phyloP scores from a whole-genome alignment of 257 asterid species.

The Capsicum chinense region DNA sequence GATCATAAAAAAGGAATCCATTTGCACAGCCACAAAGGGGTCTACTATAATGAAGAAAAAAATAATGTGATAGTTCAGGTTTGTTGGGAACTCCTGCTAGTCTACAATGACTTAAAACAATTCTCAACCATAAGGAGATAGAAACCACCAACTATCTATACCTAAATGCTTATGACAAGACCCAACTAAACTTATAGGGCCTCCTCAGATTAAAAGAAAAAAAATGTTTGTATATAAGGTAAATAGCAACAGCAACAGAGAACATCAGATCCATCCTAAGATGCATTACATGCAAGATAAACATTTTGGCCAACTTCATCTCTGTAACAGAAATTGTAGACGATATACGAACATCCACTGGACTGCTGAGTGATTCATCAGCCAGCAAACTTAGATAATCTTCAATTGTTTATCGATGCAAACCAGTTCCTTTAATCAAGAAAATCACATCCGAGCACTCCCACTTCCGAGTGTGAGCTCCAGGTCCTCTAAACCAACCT shows the following conservation, averaged over 20 bases:
- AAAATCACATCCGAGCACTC: conserved; percentile 22
- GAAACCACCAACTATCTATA: conserved; percentile 40
- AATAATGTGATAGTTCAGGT: background rate
- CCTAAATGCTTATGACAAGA: conserved; percentile 36
- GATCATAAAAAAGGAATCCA: conserved; percentile 17
- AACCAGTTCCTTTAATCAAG: conserved; percentile 7
- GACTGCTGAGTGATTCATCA: conserved; percentile 3
- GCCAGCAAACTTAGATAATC: background rate
- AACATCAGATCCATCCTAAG: conserved; percentile 5
- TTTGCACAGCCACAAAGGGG: background rate
- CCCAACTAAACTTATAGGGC: conserved; percentile 38
- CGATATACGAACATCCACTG: background rate
- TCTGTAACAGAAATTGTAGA: conserved; percentile 3
- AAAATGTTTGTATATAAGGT: conserved; percentile 21
- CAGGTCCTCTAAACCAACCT: conserved; percentile 68
- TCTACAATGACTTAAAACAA: conserved; percentile 32
- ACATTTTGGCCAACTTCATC: background rate
- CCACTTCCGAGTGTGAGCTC: conserved; percentile 75
- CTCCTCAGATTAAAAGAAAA: conserved; percentile 18
- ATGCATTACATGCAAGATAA: conserved; percentile 1
- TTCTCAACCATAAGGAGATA: conserved; percentile 28
- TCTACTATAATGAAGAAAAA: conserved; percentile 9
- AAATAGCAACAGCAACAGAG: conserved; percentile 18
- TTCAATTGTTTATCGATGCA: background rate
- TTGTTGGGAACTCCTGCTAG: conserved; percentile 27